Conservation (phyloP, 2,329 filamentous ascomycete genomes). For the Arthrobotrys sinensis region DNA sequence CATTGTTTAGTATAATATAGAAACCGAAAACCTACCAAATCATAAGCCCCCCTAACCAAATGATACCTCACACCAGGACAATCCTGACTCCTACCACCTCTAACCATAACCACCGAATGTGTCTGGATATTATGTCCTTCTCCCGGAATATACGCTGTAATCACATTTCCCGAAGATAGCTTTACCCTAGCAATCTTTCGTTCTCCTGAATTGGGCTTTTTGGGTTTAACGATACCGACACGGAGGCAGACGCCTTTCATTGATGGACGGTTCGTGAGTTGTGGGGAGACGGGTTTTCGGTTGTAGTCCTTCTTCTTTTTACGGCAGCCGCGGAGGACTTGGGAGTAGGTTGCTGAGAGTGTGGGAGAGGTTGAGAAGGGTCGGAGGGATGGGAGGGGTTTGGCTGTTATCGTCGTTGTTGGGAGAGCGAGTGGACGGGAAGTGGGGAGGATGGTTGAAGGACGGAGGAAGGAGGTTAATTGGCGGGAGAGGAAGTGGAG, state of each 20-base stretch:
- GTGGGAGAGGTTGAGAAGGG: slow-evolving; percentile 74
- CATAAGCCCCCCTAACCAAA: slow-evolving; percentile 88
- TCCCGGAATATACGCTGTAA: slow-evolving; percentile 95
- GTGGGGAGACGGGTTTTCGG: slow-evolving; percentile 89
- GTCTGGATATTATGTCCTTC: slow-evolving; percentile 99
- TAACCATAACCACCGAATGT: slow-evolving; percentile 96
- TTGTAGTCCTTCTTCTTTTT: slow-evolving; percentile 77
- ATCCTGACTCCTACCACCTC: slow-evolving; percentile 93
- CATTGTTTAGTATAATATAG: background rate
- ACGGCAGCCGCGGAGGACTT: slow-evolving; percentile 83
- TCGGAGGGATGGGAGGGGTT: slow-evolving; percentile 65
- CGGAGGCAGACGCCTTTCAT: slow-evolving; percentile 97
- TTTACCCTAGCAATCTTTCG: slow-evolving; percentile 94
- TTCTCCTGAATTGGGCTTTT: slow-evolving; percentile 99
- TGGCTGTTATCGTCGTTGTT: slow-evolving; percentile 64
- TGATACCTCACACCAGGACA: slow-evolving; percentile 98
- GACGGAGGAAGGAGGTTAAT: slow-evolving; percentile 60
- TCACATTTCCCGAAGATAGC: slow-evolving; percentile 85
- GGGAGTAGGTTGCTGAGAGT: slow-evolving; percentile 78
- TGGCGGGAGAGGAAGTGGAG: slow-evolving; percentile 58
- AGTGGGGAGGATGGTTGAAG: slow-evolving; percentile 63
- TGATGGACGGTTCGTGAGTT: slow-evolving; percentile 81
- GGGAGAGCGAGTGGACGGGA: slow-evolving; percentile 67
- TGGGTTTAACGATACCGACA: slow-evolving; percentile 92
- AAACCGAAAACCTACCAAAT: slow-evolving; percentile 79